A percentile compares a stretch with the other conserved stretches of the same genome.
phyloP scores from a whole-genome alignment of 176 grass and related monocot genomes.

The Avena sativa region DNA sequence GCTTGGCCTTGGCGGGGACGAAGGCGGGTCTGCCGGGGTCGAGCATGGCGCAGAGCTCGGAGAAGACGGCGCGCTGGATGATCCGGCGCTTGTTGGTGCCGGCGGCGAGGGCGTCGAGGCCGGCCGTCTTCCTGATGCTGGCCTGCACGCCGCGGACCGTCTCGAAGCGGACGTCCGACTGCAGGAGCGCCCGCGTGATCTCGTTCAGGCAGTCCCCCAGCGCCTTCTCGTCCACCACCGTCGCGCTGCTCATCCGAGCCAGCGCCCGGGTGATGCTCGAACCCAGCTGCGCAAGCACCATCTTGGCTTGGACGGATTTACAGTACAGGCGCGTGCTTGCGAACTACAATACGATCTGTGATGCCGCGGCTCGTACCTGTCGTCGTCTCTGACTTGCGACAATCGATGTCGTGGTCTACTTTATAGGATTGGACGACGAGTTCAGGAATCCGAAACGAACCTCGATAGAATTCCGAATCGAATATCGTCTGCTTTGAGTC shows the following conservation, averaged over 20 bases:
- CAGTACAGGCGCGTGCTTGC: no score
- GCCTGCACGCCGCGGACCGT: conserved; percentile 44
- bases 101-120: conserved; percentile 63
- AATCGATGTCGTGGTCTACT: no score
- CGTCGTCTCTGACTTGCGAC: no score
- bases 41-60: conserved; percentile 76
- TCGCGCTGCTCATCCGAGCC: conserved; percentile 64
- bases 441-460: no score
- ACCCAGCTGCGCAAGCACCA: conserved; percentile 74
- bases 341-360: no score
- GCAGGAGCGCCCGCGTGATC: conserved; percentile 56
- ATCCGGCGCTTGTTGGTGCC: conserved; percentile 72
- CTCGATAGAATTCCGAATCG: no score
- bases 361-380: no score
- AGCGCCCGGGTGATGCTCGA: conserved; percentile 67
- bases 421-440: no score
- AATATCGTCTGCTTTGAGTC: no score
- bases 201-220: conserved; percentile 65
- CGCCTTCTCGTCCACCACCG: conserved; percentile 73
- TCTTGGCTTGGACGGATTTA: not conserved
- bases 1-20: no score
- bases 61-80: conserved; percentile 66
- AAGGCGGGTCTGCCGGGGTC: conserved; percentile 61
- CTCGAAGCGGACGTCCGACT: conserved; percentile 58
- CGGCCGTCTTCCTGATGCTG: conserved; percentile 59